Conservation (phyloP, 257 asterid species). For the Eustoma russellianum region DNA sequence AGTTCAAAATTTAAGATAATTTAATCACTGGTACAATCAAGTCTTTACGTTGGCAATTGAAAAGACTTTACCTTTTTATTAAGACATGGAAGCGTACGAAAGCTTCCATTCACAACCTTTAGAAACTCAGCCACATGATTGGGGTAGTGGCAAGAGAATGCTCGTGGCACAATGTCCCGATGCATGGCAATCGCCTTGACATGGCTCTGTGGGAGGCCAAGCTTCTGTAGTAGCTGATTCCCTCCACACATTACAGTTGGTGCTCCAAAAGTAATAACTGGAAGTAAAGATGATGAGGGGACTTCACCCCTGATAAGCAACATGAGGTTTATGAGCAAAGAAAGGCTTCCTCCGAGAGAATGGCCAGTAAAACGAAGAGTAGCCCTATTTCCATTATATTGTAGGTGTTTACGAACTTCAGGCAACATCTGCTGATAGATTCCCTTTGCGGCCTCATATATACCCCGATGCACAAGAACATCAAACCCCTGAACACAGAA, state of each 20-base stretch:
- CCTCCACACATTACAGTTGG: slow-evolving; percentile 97
- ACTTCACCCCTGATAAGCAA: slow-evolving; percentile 65
- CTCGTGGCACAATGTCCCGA: slow-evolving; percentile 93
- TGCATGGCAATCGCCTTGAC: slow-evolving; percentile 74
- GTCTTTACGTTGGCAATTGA: background rate
- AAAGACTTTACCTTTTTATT: slow-evolving; percentile 48
- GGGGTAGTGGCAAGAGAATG: slow-evolving; percentile 90
- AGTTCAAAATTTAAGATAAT: background rate
- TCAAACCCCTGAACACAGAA: slow-evolving; percentile 55
- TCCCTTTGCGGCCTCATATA: slow-evolving; percentile 98
- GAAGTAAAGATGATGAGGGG: slow-evolving; percentile 62
- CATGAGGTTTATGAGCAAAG: slow-evolving; percentile 83
- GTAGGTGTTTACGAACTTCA: slow-evolving; percentile 57
- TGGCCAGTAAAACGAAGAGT: slow-evolving; percentile 81
- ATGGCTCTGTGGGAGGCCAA: slow-evolving; percentile 68
- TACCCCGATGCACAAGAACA: slow-evolving; percentile 87
- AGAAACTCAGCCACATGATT: slow-evolving; percentile 77
- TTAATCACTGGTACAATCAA: background rate
- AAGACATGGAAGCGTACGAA: slow-evolving; percentile 79
- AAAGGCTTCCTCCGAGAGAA: slow-evolving; percentile 94
- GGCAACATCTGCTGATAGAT: slow-evolving; percentile 84
- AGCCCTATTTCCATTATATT: slow-evolving; percentile 48
- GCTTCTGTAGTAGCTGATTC: slow-evolving; percentile 49
- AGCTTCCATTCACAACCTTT: slow-evolving; percentile 76
- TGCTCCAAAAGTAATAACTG: slow-evolving; percentile 81